Base-by-base conservation (phyloP, 768 basidiomycete species). In the Psilocybe tampanensis region DNA sequence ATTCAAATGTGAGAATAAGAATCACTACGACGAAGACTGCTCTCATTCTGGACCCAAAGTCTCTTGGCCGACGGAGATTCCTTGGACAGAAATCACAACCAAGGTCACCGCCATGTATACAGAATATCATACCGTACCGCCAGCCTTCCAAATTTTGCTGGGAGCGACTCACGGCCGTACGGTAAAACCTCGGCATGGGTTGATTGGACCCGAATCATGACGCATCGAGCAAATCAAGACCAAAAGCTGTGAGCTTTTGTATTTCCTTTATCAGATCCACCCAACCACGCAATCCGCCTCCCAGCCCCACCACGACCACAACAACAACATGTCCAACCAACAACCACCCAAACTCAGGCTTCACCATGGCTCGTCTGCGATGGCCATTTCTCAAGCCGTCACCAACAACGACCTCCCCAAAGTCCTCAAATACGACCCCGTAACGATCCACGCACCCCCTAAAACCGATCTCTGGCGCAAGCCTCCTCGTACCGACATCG, bases 391-490 rank as follows among this genome's bases (percentile, higher is more conserved):
- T 17, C 70, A 72, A 45, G 52, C 54, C 19, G 52, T 60, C 13
- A 44, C 56, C 12, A 21, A 49, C 8, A 50, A 44, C 21, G 34
- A 61, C 36, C 60, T 65, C 19, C 66, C 69, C 0, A 64, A 61
- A 19, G 63, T 39, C 34, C 60, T 72, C 54, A 54, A 39, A 17
- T 72, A 67, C 51, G 64, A 60, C n/a, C 59, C 61, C 12, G 47
- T 65, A 32, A 68, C 56, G n/a, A 64, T 70, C 61, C 60, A 56
- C 22, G 69, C 69, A 15, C 22, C 54, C 0, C 68, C 71, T 33
- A 63, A 64, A n/a, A 68, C 71, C 13, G 71, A 72, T 62, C 65
- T 72, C 57, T 72, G 71, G 71, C 65, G 71, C 11, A 72, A 72
- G 42, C 71, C 71, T 19, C 69, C 71, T 39, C 15, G 50, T 39